Percentiles rank a stretch among this genome's conserved stretches.
Conservation (phyloP, 2,329 filamentous ascomycete species). For the Penicillium verrucosum region DNA sequence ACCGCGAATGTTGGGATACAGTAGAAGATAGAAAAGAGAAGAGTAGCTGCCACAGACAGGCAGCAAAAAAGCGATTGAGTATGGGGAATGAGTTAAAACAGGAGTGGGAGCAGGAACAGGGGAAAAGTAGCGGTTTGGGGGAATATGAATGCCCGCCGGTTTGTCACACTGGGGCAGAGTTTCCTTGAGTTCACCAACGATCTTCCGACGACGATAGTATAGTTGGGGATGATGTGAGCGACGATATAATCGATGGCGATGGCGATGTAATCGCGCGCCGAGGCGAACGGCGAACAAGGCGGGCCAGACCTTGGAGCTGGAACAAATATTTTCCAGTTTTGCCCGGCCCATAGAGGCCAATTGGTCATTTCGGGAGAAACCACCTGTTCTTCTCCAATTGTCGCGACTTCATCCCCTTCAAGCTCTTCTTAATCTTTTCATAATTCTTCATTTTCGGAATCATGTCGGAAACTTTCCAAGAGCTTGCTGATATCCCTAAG, state of each 20-base stretch:
- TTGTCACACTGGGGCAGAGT: not conserved
- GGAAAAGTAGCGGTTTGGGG: not conserved
- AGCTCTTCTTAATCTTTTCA: not conserved
- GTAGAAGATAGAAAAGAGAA: not conserved
- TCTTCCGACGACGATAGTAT: not conserved
- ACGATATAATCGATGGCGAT: not conserved
- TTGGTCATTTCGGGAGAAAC: slow-evolving; percentile 6
- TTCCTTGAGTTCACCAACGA: not conserved
- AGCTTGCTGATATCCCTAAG: slow-evolving; percentile 57
- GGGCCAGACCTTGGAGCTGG: not conserved
- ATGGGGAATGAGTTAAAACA: not conserved
- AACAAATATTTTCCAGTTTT: not conserved
- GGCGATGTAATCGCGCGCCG: not conserved
- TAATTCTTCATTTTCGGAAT: slow-evolving; percentile 1
- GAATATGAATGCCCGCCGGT: not conserved
- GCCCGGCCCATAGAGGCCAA: not conserved
- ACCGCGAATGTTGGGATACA: not conserved
- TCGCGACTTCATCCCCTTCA: not conserved
- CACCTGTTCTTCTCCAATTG: slow-evolving; percentile 11
- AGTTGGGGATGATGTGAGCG: not conserved
- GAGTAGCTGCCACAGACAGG: not conserved
- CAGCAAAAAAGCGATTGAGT: not conserved
- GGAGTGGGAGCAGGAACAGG: not conserved
- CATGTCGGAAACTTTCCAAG: slow-evolving; percentile 59
- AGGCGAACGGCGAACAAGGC: not conserved